These are phyloP conservation scores for Metschnikowia borealis DNA, from an alignment of 805 yeast species.

Conservation along the genomic window DNA sequence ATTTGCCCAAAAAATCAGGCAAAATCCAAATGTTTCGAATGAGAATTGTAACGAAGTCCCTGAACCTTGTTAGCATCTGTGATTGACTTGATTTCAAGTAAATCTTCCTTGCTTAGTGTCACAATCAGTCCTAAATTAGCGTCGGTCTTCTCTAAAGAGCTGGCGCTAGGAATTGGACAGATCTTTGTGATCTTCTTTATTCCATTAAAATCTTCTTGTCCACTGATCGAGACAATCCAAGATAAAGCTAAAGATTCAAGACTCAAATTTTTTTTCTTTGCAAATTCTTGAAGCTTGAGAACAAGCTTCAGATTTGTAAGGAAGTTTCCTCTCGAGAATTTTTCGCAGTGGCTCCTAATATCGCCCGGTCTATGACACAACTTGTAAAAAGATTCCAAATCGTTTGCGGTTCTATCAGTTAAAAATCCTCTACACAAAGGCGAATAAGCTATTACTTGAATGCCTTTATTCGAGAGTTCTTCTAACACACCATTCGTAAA, in stretches of 20 bases:
- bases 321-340: slow-evolving; percentile 57
- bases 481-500: slow-evolving; percentile 59
- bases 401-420: slow-evolving; percentile 53
- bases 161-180: slow-evolving; percentile 79
- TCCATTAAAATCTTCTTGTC: slow-evolving; percentile 49
- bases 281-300: slow-evolving; percentile 45
- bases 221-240: slow-evolving; percentile 58
- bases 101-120: slow-evolving; percentile 53
- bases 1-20: neutral
- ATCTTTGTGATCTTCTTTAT: slow-evolving; percentile 46
- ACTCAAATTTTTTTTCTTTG: slow-evolving; percentile 46
- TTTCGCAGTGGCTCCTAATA: slow-evolving; percentile 46
- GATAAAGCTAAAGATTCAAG: slow-evolving; percentile 51
- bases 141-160: slow-evolving; percentile 53
- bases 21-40: slow-evolving; percentile 11
- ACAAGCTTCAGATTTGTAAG: slow-evolving; percentile 50
- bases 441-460: slow-evolving; percentile 76
- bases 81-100: slow-evolving; percentile 47
- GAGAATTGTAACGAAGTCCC: slow-evolving; percentile 55
- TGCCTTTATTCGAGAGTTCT: slow-evolving; percentile 50
- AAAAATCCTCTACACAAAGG: slow-evolving; percentile 80
- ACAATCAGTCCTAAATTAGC: slow-evolving; percentile 51
- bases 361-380: slow-evolving; percentile 53
- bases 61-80: slow-evolving; percentile 40
- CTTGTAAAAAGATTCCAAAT: slow-evolving; percentile 24